Evolutionary conservation across 805 yeast genomes (phyloP).

Genomic region (Ogataea paradorogensis): DNA sequence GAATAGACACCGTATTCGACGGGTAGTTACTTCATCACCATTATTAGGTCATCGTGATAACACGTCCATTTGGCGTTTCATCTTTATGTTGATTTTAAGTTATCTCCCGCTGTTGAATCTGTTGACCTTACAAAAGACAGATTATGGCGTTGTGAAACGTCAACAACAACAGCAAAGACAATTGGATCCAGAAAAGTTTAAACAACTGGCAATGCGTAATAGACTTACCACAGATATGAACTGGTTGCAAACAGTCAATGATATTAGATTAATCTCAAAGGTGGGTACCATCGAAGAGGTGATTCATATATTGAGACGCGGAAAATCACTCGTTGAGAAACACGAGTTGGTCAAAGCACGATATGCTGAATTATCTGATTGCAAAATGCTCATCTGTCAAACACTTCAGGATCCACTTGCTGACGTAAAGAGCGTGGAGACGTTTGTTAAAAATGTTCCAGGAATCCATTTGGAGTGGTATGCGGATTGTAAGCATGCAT

Average conservation of each 20-base stretch:
- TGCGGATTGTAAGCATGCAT: conserved; percentile 9
- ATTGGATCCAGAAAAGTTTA: conserved; percentile 3
- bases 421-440: conserved; percentile 3
- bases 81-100: conserved; percentile 9
- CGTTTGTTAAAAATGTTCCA: conserved; percentile 1
- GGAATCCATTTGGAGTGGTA: conserved; percentile 5
- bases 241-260: conserved; percentile 9
- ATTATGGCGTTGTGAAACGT: conserved; percentile 1
- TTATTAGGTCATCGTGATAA: conserved; percentile 9
- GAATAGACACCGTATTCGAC: conserved; percentile 4
- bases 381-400: conserved; percentile 10
- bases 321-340: conserved; percentile 1
- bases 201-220: conserved; percentile 4
- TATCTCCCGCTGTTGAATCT: conserved; percentile 7
- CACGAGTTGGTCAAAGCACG: not conserved
- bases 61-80: conserved; percentile 3
- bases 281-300: conserved; percentile 12
- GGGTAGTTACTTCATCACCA: conserved; percentile 6
- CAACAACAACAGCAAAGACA: conserved; percentile 10
- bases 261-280: conserved; percentile 9
- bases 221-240: conserved; percentile 8
- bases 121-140: conserved; percentile 8
- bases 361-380: not conserved
- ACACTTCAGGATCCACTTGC: conserved; percentile 10
- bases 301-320: conserved; percentile 9